Percentiles rank a stretch among this genome's conserved stretches.
Conservation (phyloP, 148 eudicot genomes). For the Fallopia convolvulus region DNA sequence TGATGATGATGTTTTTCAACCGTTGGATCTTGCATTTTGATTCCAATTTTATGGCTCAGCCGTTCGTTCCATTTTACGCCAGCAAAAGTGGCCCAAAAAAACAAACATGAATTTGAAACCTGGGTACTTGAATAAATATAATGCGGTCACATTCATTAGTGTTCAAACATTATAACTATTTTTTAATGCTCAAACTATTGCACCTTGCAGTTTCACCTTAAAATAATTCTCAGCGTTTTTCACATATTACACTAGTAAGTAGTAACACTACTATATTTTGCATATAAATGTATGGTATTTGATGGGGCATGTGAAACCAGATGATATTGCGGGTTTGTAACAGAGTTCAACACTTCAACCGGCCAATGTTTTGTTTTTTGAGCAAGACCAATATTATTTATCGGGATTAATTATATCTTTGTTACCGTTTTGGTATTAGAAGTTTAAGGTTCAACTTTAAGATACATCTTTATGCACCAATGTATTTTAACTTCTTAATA, state of each 20-base stretch:
- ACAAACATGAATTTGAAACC: not conserved
- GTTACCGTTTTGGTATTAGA: too few species aligned
- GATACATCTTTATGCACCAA: too few species aligned
- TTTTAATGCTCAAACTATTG: not conserved
- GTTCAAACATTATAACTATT: not conserved
- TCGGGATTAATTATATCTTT: not conserved
- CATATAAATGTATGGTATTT: not conserved
- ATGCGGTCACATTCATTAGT: not conserved
- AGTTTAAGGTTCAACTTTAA: too few species aligned
- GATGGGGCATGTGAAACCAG: too few species aligned
- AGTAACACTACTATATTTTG: not conserved
- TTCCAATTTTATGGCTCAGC: not conserved
- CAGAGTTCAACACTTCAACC: too few species aligned
- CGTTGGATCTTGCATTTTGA: not conserved
- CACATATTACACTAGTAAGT: not conserved
- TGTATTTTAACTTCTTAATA: too few species aligned
- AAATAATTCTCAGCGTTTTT: not conserved
- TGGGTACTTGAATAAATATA: not conserved
- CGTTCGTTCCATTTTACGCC: not conserved
- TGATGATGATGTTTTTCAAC: not conserved
- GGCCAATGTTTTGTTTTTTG: too few species aligned
- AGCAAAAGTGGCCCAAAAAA: not conserved
- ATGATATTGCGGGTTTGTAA: too few species aligned
- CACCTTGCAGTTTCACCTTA: not conserved
- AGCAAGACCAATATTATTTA: not conserved